Percentiles rank a stretch among this genome's conserved stretches.
These are phyloP conservation scores for Solanum dulcamara DNA, from an alignment of 257 asterid genomes.

Conservation along the genomic window DNA sequence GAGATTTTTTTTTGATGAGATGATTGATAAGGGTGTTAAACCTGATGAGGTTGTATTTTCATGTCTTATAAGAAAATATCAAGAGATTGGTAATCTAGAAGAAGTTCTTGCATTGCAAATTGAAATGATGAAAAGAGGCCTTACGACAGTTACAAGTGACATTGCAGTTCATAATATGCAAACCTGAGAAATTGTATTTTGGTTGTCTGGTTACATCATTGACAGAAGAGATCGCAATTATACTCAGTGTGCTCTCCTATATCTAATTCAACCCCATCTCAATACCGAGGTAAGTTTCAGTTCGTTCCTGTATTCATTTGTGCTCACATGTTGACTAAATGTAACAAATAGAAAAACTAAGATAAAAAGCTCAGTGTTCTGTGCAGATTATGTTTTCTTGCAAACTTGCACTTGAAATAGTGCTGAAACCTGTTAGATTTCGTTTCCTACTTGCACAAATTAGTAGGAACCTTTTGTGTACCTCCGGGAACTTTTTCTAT, in stretches of 20 bases:
- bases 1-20: slow-evolving; percentile 52
- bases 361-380: background rate
- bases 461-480: background rate
- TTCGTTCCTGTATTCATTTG: background rate
- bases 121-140: slow-evolving; percentile 58
- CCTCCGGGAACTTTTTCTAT: background rate
- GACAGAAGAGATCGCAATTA: background rate
- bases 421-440: background rate
- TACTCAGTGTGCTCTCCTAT: background rate
- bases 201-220: background rate
- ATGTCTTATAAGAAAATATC: slow-evolving; percentile 59
- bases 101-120: slow-evolving; percentile 51
- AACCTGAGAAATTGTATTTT: background rate
- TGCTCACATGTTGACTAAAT: background rate
- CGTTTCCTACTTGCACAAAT: background rate
- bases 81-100: slow-evolving; percentile 44
- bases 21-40: slow-evolving; percentile 58
- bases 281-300: background rate
- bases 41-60: slow-evolving; percentile 69
- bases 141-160: slow-evolving; percentile 17
- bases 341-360: background rate
- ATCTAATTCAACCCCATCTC: background rate
- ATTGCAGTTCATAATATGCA: slow-evolving; percentile 15
- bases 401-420: background rate
- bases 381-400: background rate